These are phyloP conservation scores for Gossypium trilobum DNA, from an alignment of 441 rosid species.

Conservation along the genomic window DNA sequence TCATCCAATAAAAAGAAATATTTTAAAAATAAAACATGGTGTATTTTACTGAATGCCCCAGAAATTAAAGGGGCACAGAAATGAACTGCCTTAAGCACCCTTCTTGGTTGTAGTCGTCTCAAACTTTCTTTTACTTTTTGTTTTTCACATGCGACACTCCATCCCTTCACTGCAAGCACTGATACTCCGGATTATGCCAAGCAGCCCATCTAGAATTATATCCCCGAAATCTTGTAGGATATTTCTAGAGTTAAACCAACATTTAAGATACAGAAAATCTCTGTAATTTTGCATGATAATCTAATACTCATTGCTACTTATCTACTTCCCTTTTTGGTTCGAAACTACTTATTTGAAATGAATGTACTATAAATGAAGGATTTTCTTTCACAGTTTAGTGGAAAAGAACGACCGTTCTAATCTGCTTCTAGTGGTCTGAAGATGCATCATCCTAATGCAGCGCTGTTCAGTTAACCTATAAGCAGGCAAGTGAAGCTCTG, in stretches of 20 bases:
- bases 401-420: not conserved
- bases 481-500: not conserved
- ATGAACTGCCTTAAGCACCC: not conserved
- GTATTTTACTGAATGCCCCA: not conserved
- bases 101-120: not conserved
- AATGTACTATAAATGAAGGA: not conserved
- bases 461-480: not conserved
- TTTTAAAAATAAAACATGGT: not conserved
- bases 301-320: not conserved
- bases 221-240: not conserved
- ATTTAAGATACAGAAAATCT: not conserved
- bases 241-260: not conserved
- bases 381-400: not conserved
- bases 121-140: not conserved
- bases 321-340: not conserved
- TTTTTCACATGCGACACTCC: not conserved
- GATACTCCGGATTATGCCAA: not conserved
- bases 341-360: not conserved
- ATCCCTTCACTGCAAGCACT: not conserved
- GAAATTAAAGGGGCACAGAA: not conserved
- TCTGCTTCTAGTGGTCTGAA: not conserved
- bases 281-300: not conserved
- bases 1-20: not conserved
- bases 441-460: not conserved
- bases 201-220: not conserved